These are phyloP conservation scores for Coemansia sp. DNA, from an alignment of 192 early-diverging fungal species.

Conservation along the genomic window DNA sequence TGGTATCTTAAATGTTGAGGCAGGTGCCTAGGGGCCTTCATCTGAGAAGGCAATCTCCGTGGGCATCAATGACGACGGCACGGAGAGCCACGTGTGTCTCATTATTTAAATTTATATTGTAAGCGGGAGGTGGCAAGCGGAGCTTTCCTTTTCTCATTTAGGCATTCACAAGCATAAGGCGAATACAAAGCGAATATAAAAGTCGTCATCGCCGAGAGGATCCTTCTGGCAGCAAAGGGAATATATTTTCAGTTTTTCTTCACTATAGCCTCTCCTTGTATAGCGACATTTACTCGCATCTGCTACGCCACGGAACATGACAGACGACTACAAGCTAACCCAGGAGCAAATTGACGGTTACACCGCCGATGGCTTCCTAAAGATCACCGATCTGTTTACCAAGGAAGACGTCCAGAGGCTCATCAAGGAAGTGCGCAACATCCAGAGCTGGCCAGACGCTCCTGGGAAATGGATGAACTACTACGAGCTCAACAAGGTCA, in stretches of 20 bases:
- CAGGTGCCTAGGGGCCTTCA: too few species aligned
- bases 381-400: conserved; percentile 58
- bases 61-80: background rate
- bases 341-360: conserved; percentile 55
- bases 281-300: background rate
- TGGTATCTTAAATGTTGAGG: too few species aligned
- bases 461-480: conserved; percentile 68
- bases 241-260: background rate
- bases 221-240: background rate
- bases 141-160: background rate
- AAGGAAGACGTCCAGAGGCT: conserved; percentile 52
- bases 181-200: background rate
- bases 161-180: background rate
- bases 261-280: background rate
- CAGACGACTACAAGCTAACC: conserved; percentile 44
- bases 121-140: background rate
- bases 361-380: conserved; percentile 56
- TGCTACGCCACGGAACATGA: conserved; percentile 6
- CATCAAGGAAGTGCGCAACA: conserved; percentile 44
- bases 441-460: conserved; percentile 56
- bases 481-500: conserved; percentile 57
- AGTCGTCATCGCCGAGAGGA: background rate
- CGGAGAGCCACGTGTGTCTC: background rate
- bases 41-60: background rate
- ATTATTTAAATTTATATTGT: background rate